These are phyloP conservation scores for Thymus quinquecostatus DNA, from an alignment of 257 asterid genomes.

Conservation along the genomic window DNA sequence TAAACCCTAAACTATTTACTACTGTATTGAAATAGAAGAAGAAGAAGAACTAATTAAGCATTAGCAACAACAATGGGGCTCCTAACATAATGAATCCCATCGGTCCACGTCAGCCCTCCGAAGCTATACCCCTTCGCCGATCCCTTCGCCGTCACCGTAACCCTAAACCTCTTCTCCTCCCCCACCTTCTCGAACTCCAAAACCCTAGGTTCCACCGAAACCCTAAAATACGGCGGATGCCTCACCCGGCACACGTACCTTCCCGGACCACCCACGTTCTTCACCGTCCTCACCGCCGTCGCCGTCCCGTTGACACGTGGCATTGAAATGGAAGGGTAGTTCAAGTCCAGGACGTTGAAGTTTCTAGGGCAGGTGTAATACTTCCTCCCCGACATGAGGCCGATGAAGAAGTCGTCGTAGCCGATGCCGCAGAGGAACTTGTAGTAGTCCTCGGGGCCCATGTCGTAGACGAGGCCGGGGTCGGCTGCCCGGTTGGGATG, in stretches of 20 bases:
- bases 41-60: background rate
- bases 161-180: slow-evolving; percentile 49
- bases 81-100: slow-evolving; percentile 46
- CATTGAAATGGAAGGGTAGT: slow-evolving; percentile 58
- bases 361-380: slow-evolving; percentile 47
- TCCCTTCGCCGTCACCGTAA: slow-evolving; percentile 33
- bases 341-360: slow-evolving; percentile 41
- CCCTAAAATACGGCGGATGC: slow-evolving; percentile 35
- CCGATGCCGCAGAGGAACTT: slow-evolving; percentile 66
- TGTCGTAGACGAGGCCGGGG: slow-evolving; percentile 72
- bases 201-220: slow-evolving; percentile 39
- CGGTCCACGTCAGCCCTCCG: slow-evolving; percentile 66
- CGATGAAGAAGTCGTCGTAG: slow-evolving; percentile 38
- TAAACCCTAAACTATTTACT: background rate
- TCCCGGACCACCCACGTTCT: slow-evolving; percentile 59
- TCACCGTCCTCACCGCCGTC: slow-evolving; percentile 46
- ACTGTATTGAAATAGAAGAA: no score
- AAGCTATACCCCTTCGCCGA: background rate
- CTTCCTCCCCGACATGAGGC: background rate
- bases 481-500: slow-evolving; percentile 62
- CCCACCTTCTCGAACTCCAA: slow-evolving; percentile 45
- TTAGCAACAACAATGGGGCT: slow-evolving; percentile 43
- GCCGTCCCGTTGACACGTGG: slow-evolving; percentile 16
- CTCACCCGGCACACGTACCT: slow-evolving; percentile 38
- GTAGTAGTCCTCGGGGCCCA: slow-evolving; percentile 44